A percentile compares a stretch with the other conserved stretches of the same genome.
Evolutionary conservation across 306 rosid species (phyloP).

Genomic region (Bauhinia variegata): DNA sequence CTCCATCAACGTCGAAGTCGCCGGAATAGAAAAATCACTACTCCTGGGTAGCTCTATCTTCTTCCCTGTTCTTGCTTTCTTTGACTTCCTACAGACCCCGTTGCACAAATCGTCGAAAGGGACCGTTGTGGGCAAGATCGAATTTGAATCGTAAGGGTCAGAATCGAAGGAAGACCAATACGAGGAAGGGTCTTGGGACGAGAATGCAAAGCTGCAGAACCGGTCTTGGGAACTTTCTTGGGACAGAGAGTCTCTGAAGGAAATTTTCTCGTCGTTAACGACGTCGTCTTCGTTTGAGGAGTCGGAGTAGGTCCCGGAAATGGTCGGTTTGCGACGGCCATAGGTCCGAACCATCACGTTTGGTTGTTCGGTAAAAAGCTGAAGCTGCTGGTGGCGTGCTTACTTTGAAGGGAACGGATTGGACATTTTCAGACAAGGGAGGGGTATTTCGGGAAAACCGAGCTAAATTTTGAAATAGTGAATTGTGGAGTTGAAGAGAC

Average conservation of each 20-base stretch:
- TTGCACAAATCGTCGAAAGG: constrained; percentile 47
- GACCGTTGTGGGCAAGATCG: constrained; percentile 34
- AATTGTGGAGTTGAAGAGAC: constrained; percentile 8
- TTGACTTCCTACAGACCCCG: constrained; percentile 50
- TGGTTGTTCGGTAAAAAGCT: constrained; percentile 21
- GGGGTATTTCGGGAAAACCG: constrained; percentile 44
- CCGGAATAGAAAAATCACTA: constrained; percentile 46
- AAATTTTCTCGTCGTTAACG: constrained; percentile 69
- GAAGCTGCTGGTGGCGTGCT: constrained; percentile 29
- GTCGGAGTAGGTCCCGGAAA: constrained; percentile 64
- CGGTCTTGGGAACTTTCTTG: constrained; percentile 61
- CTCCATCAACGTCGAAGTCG: constrained; percentile 70
- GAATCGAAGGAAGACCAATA: constrained; percentile 81
- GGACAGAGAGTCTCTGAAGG: constrained; percentile 57
- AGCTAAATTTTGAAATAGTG: background rate
- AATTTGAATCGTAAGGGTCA: constrained; percentile 55
- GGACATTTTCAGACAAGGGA: constrained; percentile 32
- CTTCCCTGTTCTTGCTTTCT: constrained; percentile 49
- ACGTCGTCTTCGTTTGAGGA: constrained; percentile 68
- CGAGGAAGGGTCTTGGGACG: constrained; percentile 82
- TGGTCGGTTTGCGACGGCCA: constrained; percentile 76
- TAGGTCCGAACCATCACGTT: constrained; percentile 90
- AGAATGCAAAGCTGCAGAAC: constrained; percentile 56
- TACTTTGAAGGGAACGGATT: background rate
- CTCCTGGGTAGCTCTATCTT: constrained; percentile 32